Percentiles rank a stretch among this genome's conserved stretches.
These are phyloP conservation scores for Crotalaria pallida DNA, from an alignment of 306 rosid species.

Conservation along the genomic window DNA sequence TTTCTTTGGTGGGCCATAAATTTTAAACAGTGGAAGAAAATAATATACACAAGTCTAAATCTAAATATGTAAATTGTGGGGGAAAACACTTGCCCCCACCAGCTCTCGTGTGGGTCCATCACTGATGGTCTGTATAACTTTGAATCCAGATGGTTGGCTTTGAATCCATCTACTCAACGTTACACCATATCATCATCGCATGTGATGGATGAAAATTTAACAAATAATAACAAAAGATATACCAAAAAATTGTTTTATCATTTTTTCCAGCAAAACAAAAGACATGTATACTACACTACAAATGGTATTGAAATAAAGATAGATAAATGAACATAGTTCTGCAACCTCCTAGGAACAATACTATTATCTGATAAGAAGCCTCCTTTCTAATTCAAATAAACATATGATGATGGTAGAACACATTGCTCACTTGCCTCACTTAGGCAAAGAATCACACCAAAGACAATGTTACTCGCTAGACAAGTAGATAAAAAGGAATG, in stretches of 20 bases:
- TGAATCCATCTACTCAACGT: no score
- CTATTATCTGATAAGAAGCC: conserved; percentile 4
- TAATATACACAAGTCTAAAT: no score
- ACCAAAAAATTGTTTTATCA: background rate
- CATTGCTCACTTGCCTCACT: background rate
- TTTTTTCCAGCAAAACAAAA: background rate
- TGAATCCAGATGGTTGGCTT: no score
- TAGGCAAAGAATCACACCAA: conserved; percentile 30
- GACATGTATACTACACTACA: conserved; percentile 17
- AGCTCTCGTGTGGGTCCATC: no score
- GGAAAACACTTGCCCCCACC: no score
- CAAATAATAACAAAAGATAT: background rate
- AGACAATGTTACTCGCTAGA: conserved; percentile 19
- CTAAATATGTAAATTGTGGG: no score
- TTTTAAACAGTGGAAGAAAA: no score
- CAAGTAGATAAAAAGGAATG: conserved; percentile 26
- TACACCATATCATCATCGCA: no score
- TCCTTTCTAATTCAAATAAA: conserved; percentile 10
- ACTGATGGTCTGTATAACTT: no score
- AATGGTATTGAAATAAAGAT: conserved; percentile 9
- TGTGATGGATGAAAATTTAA: background rate
- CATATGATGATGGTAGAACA: background rate
- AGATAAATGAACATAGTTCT: background rate
- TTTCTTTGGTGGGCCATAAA: no score
- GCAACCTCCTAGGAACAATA: conserved; percentile 22